These are phyloP conservation scores for Teunomyces pallodes DNA, from an alignment of 805 yeast genomes.

Conservation along the genomic window DNA sequence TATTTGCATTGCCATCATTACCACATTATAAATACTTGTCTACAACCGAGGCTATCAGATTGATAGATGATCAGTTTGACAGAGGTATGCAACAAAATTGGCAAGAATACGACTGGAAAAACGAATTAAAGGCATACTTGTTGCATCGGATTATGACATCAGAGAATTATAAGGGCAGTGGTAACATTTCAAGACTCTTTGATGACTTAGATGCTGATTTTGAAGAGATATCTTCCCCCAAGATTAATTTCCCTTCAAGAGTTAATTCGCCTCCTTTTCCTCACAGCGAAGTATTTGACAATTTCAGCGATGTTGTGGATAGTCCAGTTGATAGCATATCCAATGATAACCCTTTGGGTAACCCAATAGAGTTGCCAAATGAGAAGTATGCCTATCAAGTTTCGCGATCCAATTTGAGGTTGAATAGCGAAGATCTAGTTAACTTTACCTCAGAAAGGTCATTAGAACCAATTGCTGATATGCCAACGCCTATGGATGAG, in stretches of 20 bases:
- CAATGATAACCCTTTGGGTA: constrained; percentile 7
- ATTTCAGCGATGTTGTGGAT: constrained; percentile 5
- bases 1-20: constrained; percentile 72
- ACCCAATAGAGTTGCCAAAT: constrained; percentile 8
- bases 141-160: constrained; percentile 10
- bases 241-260: constrained; percentile 4
- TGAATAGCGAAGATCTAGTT: background rate
- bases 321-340: constrained; percentile 9
- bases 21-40: constrained; percentile 63
- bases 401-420: background rate
- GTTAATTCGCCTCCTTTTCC: background rate
- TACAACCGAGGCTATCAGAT: constrained; percentile 20
- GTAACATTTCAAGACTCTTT: constrained; percentile 34
- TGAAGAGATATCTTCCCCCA: constrained; percentile 8
- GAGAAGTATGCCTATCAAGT: background rate
- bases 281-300: constrained; percentile 2
- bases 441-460: constrained; percentile 2
- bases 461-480: constrained; percentile 22
- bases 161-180: constrained; percentile 32
- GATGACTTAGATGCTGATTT: constrained; percentile 19
- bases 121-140: constrained; percentile 18
- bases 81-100: constrained; percentile 22
- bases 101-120: constrained; percentile 29
- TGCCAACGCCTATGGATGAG: constrained; percentile 27
- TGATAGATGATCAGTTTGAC: constrained; percentile 17